Conservation (phyloP, 202 grass and related monocot genomes). For the Zoysia matrella region DNA sequence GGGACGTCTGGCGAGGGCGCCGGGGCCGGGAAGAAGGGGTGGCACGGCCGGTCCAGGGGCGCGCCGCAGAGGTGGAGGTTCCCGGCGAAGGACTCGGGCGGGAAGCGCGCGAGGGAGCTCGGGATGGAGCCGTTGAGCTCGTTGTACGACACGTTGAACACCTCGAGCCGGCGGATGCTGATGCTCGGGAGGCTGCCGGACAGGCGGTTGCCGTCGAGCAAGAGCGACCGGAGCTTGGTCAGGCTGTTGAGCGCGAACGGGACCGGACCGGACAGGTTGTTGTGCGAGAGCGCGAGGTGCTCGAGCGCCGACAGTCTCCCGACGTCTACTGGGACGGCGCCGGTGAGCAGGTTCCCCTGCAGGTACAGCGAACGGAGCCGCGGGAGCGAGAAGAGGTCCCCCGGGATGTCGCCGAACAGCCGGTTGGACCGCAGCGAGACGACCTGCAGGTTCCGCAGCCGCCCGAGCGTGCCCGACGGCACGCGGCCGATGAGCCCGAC, state of each 20-base stretch:
- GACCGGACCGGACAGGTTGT: conserved; percentile 1
- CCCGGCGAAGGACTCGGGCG: conserved; percentile 50
- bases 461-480: conserved; percentile 44
- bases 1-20: conserved; percentile 12
- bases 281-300: conserved; percentile 36
- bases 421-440: conserved; percentile 86
- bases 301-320: conserved; percentile 45
- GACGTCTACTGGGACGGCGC: conserved; percentile 41
- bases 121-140: conserved; percentile 75
- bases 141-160: conserved; percentile 77
- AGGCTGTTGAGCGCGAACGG: conserved; percentile 49
- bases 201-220: conserved; percentile 60
- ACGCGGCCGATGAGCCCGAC: conserved; percentile 69
- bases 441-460: conserved; percentile 44
- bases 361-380: conserved; percentile 59
- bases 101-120: conserved; percentile 42
- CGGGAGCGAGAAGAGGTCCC: conserved; percentile 56
- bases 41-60: conserved; percentile 56
- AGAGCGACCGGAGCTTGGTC: conserved; percentile 33
- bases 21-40: conserved; percentile 63
- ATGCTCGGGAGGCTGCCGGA: conserved; percentile 64
- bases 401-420: conserved; percentile 65
- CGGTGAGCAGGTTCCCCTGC: conserved; percentile 64
- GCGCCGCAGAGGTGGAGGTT: conserved; percentile 70
- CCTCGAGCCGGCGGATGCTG: conserved; percentile 33